phyloP scores from a whole-genome alignment of 2,329 filamentous ascomycete genomes.

The Ascochyta rabiei region DNA sequence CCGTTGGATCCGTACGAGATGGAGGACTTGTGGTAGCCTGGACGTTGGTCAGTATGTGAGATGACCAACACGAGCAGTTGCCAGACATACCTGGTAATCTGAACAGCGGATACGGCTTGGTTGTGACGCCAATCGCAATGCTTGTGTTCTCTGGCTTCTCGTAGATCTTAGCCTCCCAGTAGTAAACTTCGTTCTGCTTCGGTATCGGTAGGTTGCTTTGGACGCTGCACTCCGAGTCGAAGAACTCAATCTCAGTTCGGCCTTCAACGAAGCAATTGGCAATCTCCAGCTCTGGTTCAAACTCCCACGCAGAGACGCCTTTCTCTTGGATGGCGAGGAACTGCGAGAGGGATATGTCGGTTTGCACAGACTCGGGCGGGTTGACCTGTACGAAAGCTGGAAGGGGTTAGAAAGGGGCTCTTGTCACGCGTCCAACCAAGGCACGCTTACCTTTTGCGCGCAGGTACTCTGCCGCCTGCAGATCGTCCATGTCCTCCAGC shows the following conservation, averaged over 20 bases:
- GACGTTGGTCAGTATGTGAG: constrained; percentile 22
- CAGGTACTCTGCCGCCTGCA: constrained; percentile 87
- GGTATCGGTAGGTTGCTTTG: constrained; percentile 96
- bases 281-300: constrained; percentile 98
- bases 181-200: constrained; percentile 99
- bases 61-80: background rate
- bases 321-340: constrained; percentile 99
- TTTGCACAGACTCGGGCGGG: constrained; percentile 91
- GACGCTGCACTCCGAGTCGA: constrained; percentile 96
- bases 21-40: constrained; percentile 90
- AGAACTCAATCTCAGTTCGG: constrained; percentile 97
- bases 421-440: background rate
- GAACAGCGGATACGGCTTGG: constrained; percentile 96
- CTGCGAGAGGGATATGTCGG: constrained; percentile 96
- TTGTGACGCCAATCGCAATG: constrained; percentile 91
- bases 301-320: constrained; percentile 99
- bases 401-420: constrained; percentile 14
- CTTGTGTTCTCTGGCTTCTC: constrained; percentile 91
- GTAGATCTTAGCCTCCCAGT: constrained; percentile 99
- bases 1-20: constrained; percentile 90
- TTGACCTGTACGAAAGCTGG: constrained; percentile 92
- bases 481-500: constrained; percentile 92
- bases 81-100: constrained; percentile 77
- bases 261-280: constrained; percentile 98
- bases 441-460: constrained; percentile 81